Conservation (phyloP, 345 rosid genomes). For the Eucalyptus grandis region DNA sequence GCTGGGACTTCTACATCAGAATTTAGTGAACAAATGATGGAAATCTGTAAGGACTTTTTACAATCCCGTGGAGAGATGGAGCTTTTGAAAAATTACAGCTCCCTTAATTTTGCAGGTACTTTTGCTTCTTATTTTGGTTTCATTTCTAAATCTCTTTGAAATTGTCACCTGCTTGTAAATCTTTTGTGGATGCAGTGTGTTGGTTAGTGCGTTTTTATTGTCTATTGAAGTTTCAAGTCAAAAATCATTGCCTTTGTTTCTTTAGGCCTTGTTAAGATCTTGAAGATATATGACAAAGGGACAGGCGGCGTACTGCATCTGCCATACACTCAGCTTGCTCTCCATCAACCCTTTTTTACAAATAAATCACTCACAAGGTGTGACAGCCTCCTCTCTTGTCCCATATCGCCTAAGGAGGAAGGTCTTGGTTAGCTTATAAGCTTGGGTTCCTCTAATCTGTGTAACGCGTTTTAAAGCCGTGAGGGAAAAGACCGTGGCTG, state of each 20-base stretch:
- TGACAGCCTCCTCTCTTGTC: too few species aligned
- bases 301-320: conserved; percentile 72
- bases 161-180: not conserved
- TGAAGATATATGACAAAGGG: conserved; percentile 81
- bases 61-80: conserved; percentile 92
- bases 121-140: not conserved
- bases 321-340: conserved; percentile 73
- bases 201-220: not conserved
- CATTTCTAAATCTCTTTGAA: not conserved
- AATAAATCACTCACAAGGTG: conserved; percentile 49
- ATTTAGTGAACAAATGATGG: conserved; percentile 90
- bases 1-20: conserved; percentile 49
- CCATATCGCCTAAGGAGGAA: too few species aligned
- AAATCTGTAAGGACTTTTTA: conserved; percentile 68
- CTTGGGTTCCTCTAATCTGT: too few species aligned
- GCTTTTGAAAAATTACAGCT: conserved; percentile 81
- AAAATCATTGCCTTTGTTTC: not conserved
- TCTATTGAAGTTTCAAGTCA: not conserved
- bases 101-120: conserved; percentile 85
- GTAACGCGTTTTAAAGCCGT: too few species aligned
- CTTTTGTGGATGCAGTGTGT: not conserved
- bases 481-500: too few species aligned
- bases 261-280: conserved; percentile 68
- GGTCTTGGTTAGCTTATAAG: too few species aligned
- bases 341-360: conserved; percentile 73